phyloP scores from a whole-genome alignment of 352 stramenopile species.

The Globisporangium ultimum region DNA sequence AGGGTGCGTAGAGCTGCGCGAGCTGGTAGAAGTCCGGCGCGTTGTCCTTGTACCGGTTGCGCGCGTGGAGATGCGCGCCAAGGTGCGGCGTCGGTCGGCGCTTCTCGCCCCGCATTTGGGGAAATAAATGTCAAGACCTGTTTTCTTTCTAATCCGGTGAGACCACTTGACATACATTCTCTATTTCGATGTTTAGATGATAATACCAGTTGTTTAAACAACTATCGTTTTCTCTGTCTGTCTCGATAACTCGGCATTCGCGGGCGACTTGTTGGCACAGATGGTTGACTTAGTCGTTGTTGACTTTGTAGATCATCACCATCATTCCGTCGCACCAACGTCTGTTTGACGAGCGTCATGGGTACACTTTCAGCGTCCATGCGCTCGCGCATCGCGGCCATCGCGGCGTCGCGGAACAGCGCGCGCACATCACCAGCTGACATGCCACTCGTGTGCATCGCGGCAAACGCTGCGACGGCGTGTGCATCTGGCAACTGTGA shows the following conservation, averaged over 20 bases:
- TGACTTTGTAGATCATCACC: neutral
- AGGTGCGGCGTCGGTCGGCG: constrained; percentile 59
- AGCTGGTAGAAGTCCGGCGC: constrained; percentile 80
- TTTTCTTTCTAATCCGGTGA: neutral
- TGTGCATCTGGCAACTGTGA: constrained; percentile 24
- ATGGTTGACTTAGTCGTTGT: too few relatives aligned
- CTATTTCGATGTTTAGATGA: neutral
- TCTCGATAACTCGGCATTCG: neutral
- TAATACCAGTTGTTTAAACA: neutral
- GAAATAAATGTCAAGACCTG: neutral
- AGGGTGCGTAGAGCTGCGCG: constrained; percentile 48
- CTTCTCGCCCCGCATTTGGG: constrained; percentile 35
- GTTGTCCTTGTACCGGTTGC: constrained; percentile 71
- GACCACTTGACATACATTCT: neutral
- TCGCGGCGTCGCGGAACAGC: constrained; percentile 71
- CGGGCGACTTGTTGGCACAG: too few relatives aligned
- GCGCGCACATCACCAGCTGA: constrained; percentile 55
- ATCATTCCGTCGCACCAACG: constrained; percentile 7
- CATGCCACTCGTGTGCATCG: constrained; percentile 40
- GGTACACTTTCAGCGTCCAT: constrained; percentile 35
- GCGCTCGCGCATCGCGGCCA: constrained; percentile 62
- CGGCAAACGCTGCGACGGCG: constrained; percentile 39
- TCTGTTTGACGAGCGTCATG: constrained; percentile 31
- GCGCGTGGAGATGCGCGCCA: constrained; percentile 54
- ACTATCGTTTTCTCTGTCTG: neutral